Conservation (phyloP, 306 rosid species). For the Begonia fuchsioides region DNA sequence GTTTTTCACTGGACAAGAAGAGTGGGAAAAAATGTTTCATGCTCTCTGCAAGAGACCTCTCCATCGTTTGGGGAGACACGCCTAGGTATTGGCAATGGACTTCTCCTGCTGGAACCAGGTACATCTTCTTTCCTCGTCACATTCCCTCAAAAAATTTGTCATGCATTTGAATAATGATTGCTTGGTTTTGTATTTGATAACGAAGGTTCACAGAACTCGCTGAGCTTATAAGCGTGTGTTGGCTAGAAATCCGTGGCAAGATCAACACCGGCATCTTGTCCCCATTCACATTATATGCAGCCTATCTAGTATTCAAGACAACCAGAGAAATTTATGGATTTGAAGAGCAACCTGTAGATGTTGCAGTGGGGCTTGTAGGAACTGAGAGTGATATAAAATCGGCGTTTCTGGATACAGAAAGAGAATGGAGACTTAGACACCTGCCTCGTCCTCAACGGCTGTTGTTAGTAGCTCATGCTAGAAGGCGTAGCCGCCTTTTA, state of each 20-base stretch:
- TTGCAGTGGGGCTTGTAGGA: constrained; percentile 25
- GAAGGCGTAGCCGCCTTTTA: constrained; percentile 3
- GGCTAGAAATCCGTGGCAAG: constrained; percentile 76
- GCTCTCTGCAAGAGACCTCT: too few species aligned
- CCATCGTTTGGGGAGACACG: too few species aligned
- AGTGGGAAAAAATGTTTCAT: too few species aligned
- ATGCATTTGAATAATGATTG: too few species aligned
- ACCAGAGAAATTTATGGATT: constrained; percentile 25
- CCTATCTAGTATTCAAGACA: constrained; percentile 44
- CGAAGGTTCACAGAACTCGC: constrained; percentile 57
- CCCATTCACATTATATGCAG: constrained; percentile 29
- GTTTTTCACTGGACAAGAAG: too few species aligned
- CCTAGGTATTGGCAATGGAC: constrained; percentile 56
- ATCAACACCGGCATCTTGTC: too few species aligned
- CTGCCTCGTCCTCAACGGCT: constrained; percentile 22
- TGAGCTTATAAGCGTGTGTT: constrained; percentile 42
- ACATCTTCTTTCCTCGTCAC: not conserved
- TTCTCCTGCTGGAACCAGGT: constrained; percentile 32
- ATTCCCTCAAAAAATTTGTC: not conserved
- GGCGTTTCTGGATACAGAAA: constrained; percentile 22
- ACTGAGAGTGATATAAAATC: constrained; percentile 4
- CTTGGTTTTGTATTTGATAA: not conserved
- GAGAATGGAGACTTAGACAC: constrained; percentile 6
- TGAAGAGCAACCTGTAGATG: constrained; percentile 33
- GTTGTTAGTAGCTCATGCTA: constrained; percentile 7